Percentiles rank a stretch among this genome's conserved stretches.
Conservation (phyloP, 2,329 filamentous ascomycete genomes). For the Xylariales sp. region DNA sequence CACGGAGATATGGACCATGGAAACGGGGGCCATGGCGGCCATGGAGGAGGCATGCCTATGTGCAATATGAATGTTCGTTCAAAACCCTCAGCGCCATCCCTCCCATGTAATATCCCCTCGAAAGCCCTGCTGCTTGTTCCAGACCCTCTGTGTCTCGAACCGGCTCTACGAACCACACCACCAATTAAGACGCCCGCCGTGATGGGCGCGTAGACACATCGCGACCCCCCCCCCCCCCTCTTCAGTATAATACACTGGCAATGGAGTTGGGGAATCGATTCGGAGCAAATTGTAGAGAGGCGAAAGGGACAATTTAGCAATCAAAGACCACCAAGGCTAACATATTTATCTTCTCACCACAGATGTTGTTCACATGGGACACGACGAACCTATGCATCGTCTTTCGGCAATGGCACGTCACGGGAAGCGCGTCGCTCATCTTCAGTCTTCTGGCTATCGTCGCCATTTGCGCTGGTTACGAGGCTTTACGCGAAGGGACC, state of each 20-base stretch:
- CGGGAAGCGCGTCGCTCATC: constrained; percentile 77
- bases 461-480: constrained; percentile 89
- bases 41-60: constrained; percentile 54
- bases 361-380: constrained; percentile 99
- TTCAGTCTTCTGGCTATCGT: constrained; percentile 86
- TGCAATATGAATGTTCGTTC: constrained; percentile 90
- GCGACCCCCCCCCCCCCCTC: not conserved
- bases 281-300: too few species aligned
- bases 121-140: not conserved
- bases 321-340: constrained; percentile 17
- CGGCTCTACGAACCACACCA: not conserved
- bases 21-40: constrained; percentile 63
- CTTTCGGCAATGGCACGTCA: constrained; percentile 91
- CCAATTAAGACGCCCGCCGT: not conserved
- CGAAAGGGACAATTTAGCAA: not conserved
- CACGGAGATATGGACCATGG: constrained; percentile 66
- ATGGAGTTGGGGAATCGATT: not conserved
- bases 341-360: not conserved
- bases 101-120: not conserved
- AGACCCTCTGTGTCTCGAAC: not conserved
- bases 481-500: constrained; percentile 82
- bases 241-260: not conserved
- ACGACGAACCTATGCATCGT: constrained; percentile 95
- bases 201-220: not conserved
- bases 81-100: not conserved